These are phyloP conservation scores for Nitzschia putrida DNA, from an alignment of 108 stramenopile genomes.

Conservation along the genomic window DNA sequence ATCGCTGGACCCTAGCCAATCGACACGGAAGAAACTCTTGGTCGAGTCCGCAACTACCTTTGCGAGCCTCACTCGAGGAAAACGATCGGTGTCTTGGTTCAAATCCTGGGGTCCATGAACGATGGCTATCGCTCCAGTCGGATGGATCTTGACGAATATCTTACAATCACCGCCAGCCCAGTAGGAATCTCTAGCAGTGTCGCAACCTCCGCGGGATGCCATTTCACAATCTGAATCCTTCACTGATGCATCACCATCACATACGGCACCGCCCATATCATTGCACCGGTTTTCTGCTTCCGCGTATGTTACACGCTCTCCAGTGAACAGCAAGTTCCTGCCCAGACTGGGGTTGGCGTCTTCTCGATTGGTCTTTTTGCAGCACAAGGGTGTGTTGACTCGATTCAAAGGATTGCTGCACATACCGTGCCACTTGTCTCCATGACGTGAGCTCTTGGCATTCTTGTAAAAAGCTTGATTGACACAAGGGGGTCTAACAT, in stretches of 20 bases:
- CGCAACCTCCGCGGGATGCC: not conserved
- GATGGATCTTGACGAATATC: constrained; percentile 52
- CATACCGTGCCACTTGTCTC: not conserved
- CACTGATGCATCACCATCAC: not conserved
- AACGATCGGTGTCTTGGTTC: not conserved
- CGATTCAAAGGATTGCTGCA: not conserved
- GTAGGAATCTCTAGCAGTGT: not conserved
- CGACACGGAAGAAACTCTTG: constrained; percentile 9
- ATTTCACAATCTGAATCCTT: too few relatives aligned
- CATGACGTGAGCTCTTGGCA: constrained; percentile 9
- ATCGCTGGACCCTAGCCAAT: not conserved
- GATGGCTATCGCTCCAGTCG: constrained; percentile 49
- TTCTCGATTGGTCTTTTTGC: too few relatives aligned
- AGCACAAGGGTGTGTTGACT: not conserved
- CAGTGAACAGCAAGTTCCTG: not conserved
- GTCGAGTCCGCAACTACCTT: not conserved
- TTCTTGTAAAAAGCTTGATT: constrained; percentile 51
- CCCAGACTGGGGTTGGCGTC: not conserved
- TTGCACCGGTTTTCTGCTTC: not conserved
- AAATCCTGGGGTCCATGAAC: constrained; percentile 46
- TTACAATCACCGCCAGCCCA: constrained; percentile 52
- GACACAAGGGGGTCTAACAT: constrained; percentile 57
- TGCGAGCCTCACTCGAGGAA: not conserved
- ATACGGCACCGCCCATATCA: not conserved
- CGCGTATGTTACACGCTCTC: not conserved